A percentile compares a stretch with the other conserved stretches of the same genome.
phyloP scores from a whole-genome alignment of 495 filamentous ascomycete species.

The Penicillium samsonianum region DNA sequence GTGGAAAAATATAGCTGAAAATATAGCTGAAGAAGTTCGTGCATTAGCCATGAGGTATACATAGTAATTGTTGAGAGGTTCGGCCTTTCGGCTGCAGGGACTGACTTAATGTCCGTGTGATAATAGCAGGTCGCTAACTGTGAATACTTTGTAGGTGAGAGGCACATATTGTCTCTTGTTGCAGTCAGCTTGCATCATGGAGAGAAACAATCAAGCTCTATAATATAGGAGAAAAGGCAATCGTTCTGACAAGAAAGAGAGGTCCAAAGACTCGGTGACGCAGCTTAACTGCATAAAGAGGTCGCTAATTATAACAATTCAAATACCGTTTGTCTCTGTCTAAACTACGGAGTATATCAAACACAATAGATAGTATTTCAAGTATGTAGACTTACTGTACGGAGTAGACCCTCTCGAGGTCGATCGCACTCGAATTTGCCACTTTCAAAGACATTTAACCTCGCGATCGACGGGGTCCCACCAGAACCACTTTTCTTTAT shows the following conservation, averaged over 20 bases:
- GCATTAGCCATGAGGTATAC: background rate
- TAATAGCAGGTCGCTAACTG: too few relatives aligned
- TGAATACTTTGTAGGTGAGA: too few relatives aligned
- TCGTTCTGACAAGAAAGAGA: background rate
- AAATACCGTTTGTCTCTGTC: too few relatives aligned
- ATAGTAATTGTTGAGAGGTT: background rate
- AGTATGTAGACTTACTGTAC: background rate
- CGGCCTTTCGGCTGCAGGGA: background rate
- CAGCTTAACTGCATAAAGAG: background rate
- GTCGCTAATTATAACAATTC: too few relatives aligned
- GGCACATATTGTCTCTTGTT: background rate
- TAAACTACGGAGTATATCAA: too few relatives aligned
- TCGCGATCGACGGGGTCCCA: background rate
- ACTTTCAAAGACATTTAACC: background rate
- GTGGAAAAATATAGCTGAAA: background rate
- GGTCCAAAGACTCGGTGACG: background rate
- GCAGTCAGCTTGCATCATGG: background rate
- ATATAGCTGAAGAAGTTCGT: background rate
- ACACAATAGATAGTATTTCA: background rate
- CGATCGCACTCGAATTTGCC: background rate
- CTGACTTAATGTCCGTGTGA: background rate
- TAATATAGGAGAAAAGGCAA: background rate
- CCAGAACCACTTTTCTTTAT: background rate
- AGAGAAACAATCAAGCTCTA: background rate
- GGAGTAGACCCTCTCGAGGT: too few relatives aligned